phyloP scores from a whole-genome alignment of 352 stramenopile species.

The Globisporangium mamillatum region DNA sequence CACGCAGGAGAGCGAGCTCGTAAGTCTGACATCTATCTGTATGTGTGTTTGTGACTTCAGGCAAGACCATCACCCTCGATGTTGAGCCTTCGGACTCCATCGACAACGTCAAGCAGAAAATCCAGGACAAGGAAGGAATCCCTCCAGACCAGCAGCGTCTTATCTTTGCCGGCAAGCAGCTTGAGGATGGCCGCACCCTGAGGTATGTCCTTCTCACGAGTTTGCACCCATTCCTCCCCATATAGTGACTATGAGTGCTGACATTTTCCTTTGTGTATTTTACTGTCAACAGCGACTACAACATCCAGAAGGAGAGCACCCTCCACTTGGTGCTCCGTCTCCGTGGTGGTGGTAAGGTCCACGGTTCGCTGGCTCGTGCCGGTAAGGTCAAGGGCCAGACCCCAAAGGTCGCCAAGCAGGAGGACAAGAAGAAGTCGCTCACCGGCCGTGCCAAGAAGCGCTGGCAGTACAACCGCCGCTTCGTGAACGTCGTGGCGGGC shows the following conservation, averaged over 20 bases:
- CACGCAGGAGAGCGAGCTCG: not conserved
- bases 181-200: constrained; percentile 90
- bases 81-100: constrained; percentile 91
- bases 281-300: constrained; percentile 89
- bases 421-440: constrained; percentile 98
- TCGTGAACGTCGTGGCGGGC: constrained; percentile 98
- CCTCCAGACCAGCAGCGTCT: constrained; percentile 91
- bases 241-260: not conserved
- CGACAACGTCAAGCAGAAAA: constrained; percentile 95
- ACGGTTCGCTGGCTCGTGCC: constrained; percentile 99
- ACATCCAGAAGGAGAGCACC: constrained; percentile 97
- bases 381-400: constrained; percentile 99
- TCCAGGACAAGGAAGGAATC: constrained; percentile 91
- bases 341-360: constrained; percentile 96
- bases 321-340: constrained; percentile 96
- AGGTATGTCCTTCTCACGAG: constrained; percentile 14
- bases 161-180: constrained; percentile 85
- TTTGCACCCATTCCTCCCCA: not conserved
- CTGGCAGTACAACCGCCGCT: constrained; percentile 99
- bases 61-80: constrained; percentile 90
- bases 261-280: not conserved
- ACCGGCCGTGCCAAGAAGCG: constrained; percentile 99
- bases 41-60: constrained; percentile 22
- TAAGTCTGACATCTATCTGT: constrained; percentile 4
- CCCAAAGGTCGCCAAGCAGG: constrained; percentile 98